Conservation (phyloP, 2,329 filamentous ascomycete species). For the Pseudocercospora vitis region DNA sequence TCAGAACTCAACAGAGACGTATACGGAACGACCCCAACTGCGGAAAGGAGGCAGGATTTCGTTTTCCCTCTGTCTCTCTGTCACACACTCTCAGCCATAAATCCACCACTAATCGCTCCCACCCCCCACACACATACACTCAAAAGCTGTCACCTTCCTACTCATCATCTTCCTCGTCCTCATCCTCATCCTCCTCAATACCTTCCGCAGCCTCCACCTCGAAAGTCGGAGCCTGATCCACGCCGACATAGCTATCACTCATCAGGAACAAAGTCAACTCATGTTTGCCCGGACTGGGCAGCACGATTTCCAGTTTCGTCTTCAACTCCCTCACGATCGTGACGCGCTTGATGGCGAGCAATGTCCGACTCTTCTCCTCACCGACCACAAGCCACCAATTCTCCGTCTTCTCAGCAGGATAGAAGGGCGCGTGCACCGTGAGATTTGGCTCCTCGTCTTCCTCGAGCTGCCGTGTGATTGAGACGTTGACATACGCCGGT, state of each 20-base stretch:
- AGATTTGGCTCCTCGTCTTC: conserved; percentile 73
- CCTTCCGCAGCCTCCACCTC: conserved; percentile 82
- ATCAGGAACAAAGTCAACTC: conserved; percentile 90
- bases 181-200: conserved; percentile 92
- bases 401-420: conserved; percentile 86
- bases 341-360: conserved; percentile 92
- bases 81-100: too few species aligned
- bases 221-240: conserved; percentile 93
- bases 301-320: conserved; percentile 81
- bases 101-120: too few species aligned
- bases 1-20: too few species aligned
- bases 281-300: conserved; percentile 80
- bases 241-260: conserved; percentile 94
- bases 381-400: conserved; percentile 99
- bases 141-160: too few species aligned
- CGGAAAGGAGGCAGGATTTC: too few species aligned
- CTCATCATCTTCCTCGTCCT: conserved; percentile 60
- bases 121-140: too few species aligned
- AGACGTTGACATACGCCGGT: conserved; percentile 78
- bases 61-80: too few species aligned
- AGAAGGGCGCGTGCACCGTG: conserved; percentile 92
- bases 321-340: conserved; percentile 78
- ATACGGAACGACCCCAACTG: too few species aligned
- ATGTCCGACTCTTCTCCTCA: conserved; percentile 81
- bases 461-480: conserved; percentile 77